Evolutionary conservation across 148 eudicot species (phyloP), one percentile per base, ranked within the genome.

Genomic region (Selenicereus undatus): DNA sequence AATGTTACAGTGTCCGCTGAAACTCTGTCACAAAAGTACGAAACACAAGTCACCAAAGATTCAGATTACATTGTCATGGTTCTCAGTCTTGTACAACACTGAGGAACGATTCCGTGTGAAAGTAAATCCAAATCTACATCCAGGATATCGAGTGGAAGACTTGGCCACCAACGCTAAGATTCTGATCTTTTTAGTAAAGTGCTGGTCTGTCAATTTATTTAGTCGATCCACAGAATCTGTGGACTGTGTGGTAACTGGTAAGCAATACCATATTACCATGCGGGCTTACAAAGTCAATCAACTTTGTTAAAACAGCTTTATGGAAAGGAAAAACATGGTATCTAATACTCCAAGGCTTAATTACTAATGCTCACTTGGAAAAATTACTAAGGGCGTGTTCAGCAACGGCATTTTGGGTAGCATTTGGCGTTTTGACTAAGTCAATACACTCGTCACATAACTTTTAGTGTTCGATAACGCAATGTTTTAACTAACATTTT

Each of bases 301-400:
- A 54, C 17, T 3, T 17, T 54, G 4, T 13, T 54, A 54, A 72
- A 39, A 9, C 4, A 39, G 75, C 51, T 39, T 20, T 16, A 21
- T 39, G 26, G 22, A 42, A 39, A 72, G 26, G 51, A 26, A 72
- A 42, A 20, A 32, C 12, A 51, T 8, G 56, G 56, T 51, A 51
- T 11, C 14, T 9, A 9, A 52, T 52, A 52, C 58, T 52, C 3
- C 45, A 68, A 71, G 45, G 73, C 73, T 35, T 32, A 32, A 18
- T 71, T 32, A 32, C 73, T 71, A 8, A 18, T 32, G 45, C 73
- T 71, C 30, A 71, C 73, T 14, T 71, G 73, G 73, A 71, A 71
- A 71, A n/a, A n/a, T n/a, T n/a, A n/a, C n/a, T n/a, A n/a, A n/a
- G n/a, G n/a, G n/a, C n/a, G n/a, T n/a, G n/a, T n/a, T n/a, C n/a